Percentiles rank a stretch among this genome's conserved stretches.
Conservation (phyloP, 306 rosid species). For the Malus sylvestris region DNA sequence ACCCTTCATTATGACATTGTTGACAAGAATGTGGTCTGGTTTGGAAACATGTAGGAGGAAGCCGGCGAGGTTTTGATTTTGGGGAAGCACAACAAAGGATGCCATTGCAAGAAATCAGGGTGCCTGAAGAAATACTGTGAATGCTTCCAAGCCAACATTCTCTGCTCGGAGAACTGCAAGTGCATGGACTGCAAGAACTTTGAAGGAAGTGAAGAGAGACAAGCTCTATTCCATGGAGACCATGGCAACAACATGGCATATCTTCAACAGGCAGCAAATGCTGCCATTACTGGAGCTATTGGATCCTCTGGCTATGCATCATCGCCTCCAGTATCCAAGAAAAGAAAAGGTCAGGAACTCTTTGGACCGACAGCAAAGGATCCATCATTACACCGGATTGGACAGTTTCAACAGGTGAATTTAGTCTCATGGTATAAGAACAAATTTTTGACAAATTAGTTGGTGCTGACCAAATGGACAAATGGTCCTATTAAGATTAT, state of each 20-base stretch:
- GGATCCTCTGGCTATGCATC: constrained; percentile 86
- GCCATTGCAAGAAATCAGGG: constrained; percentile 98
- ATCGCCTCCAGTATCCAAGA: constrained; percentile 73
- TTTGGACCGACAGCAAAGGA: constrained; percentile 71
- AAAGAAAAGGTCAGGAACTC: constrained; percentile 73
- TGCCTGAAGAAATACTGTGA: constrained; percentile 97
- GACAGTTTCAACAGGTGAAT: constrained; percentile 75
- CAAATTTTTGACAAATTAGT: constrained; percentile 11
- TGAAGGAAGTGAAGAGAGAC: constrained; percentile 99
- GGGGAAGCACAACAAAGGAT: constrained; percentile 96
- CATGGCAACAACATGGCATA: constrained; percentile 63
- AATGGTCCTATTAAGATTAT: neutral
- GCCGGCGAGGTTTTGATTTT: constrained; percentile 76
- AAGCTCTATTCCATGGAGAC: constrained; percentile 90
- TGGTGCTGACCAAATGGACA: constrained; percentile 5
- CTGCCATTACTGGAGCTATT: constrained; percentile 98
- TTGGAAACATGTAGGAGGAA: constrained; percentile 63
- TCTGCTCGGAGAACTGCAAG: constrained; percentile 96
- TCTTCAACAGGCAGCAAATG: constrained; percentile 96
- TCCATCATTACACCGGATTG: constrained; percentile 51
- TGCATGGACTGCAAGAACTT: constrained; percentile 99
- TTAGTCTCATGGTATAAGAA: constrained; percentile 8
- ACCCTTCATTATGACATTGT: constrained; percentile 1
- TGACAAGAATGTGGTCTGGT: constrained; percentile 21
- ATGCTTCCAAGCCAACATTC: constrained; percentile 98